Conservation (phyloP, 2,329 filamentous ascomycete species). For the Fusarium domesticum region DNA sequence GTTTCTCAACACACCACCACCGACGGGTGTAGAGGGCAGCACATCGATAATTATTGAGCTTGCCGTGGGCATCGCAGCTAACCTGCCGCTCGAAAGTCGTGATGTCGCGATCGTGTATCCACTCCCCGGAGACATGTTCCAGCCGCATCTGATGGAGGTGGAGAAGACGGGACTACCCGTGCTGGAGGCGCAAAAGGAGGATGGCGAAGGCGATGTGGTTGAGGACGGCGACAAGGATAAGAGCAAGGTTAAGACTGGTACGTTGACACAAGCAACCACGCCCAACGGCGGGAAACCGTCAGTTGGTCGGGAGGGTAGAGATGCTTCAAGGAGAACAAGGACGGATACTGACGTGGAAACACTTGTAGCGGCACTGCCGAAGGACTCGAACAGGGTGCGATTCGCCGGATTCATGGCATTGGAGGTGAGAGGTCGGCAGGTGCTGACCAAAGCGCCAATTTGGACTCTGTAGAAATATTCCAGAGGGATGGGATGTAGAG, state of each 20-base stretch:
- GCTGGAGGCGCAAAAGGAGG: constrained; percentile 47
- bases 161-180: constrained; percentile 70
- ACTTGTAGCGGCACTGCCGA: constrained; percentile 37
- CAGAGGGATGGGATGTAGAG: not conserved
- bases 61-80: constrained; percentile 78
- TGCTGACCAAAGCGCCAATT: constrained; percentile 72
- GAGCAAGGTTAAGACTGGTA: constrained; percentile 49
- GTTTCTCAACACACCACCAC: constrained; percentile 72
- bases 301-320: constrained; percentile 19
- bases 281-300: constrained; percentile 6
- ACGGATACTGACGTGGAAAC: constrained; percentile 41
- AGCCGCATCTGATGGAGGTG: constrained; percentile 77
- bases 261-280: constrained; percentile 29
- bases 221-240: constrained; percentile 44
- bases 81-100: constrained; percentile 84
- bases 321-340: constrained; percentile 29
- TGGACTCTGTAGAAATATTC: constrained; percentile 49
- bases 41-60: constrained; percentile 92
- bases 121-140: constrained; percentile 68
- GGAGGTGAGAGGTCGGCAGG: constrained; percentile 72
- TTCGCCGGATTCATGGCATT: constrained; percentile 73
- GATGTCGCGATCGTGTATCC: constrained; percentile 89
- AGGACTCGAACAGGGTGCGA: constrained; percentile 58
- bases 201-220: constrained; percentile 42
- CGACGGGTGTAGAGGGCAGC: constrained; percentile 79